Evolutionary conservation across 164 flowering plant genomes (phyloP).

Genomic region (Liquidambar formosana): DNA sequence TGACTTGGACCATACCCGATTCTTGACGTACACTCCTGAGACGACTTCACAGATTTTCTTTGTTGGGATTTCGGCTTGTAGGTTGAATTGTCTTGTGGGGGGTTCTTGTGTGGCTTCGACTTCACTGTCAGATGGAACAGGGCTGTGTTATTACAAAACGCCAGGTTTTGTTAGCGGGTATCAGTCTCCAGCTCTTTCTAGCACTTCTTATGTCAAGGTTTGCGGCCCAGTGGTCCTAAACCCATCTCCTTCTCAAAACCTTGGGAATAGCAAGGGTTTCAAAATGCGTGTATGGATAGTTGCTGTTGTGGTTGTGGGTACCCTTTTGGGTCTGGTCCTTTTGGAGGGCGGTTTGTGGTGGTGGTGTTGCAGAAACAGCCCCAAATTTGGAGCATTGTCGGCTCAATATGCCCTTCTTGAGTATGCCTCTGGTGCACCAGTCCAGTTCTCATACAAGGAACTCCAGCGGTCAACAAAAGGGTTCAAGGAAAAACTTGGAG

Average conservation of each 20-base stretch:
- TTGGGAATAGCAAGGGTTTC: slow-evolving; percentile 4
- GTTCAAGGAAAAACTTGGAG: slow-evolving; percentile 76
- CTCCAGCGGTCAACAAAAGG: slow-evolving; percentile 54
- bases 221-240: slow-evolving; percentile 55
- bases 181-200: slow-evolving; percentile 62
- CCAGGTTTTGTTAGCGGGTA: slow-evolving; percentile 62
- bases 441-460: slow-evolving; percentile 64
- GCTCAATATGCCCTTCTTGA: slow-evolving; percentile 69
- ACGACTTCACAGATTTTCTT: slow-evolving; percentile 34
- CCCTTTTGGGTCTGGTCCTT: slow-evolving; percentile 34
- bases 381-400: slow-evolving; percentile 39
- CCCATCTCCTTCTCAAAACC: slow-evolving; percentile 15
- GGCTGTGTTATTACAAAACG: slow-evolving; percentile 56
- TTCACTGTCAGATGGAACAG: slow-evolving; percentile 67
- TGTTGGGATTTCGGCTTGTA: slow-evolving; percentile 51
- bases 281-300: slow-evolving; percentile 40
- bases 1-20: slow-evolving; percentile 47
- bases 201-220: slow-evolving; percentile 75
- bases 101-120: slow-evolving; percentile 65
- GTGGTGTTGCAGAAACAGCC: slow-evolving; percentile 48
- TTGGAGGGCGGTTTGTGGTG: slow-evolving; percentile 57
- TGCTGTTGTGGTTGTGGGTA: slow-evolving; percentile 36
- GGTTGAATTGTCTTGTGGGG: slow-evolving; percentile 54
- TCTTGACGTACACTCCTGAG: slow-evolving; percentile 70
- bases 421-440: slow-evolving; percentile 77